Conservation (phyloP, 805 yeast species). For the Metschnikowia sp. region DNA sequence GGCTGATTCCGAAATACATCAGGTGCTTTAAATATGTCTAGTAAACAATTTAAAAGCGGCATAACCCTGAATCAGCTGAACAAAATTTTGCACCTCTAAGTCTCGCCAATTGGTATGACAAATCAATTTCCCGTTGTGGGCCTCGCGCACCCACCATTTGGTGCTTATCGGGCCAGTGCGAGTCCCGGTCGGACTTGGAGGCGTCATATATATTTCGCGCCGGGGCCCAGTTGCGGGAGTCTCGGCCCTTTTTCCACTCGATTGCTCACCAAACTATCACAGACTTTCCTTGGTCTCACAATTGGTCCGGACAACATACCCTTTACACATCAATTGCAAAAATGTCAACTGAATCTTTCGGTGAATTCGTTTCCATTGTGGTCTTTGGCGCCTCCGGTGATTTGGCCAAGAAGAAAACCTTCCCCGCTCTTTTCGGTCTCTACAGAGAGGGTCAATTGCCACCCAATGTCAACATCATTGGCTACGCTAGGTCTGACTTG, state of each 20-base stretch:
- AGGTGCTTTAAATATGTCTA: no score
- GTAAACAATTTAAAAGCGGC: no score
- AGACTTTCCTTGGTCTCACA: not conserved
- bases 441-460: conserved; percentile 68
- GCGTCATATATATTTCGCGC: conserved; percentile 7
- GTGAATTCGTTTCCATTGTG: conserved; percentile 65
- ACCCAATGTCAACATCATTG: conserved; percentile 66
- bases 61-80: no score
- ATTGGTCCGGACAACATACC: not conserved
- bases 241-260: conserved; percentile 2
- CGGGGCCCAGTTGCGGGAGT: conserved; percentile 1
- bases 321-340: not conserved
- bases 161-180: conserved; percentile 10
- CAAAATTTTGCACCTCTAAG: not conserved
- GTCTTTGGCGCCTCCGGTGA: conserved; percentile 97
- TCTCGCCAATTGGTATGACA: conserved; percentile 9
- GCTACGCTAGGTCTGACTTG: conserved; percentile 87
- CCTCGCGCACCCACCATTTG: conserved; percentile 2
- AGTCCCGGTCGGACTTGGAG: conserved; percentile 7
- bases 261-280: conserved; percentile 4
- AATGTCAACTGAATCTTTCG: conserved; percentile 44
- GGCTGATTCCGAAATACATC: no score
- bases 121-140: conserved; percentile 4
- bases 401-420: conserved; percentile 91
- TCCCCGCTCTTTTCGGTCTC: conserved; percentile 80